phyloP scores from a whole-genome alignment of 345 rosid genomes.

The Lepidium sativum region DNA sequence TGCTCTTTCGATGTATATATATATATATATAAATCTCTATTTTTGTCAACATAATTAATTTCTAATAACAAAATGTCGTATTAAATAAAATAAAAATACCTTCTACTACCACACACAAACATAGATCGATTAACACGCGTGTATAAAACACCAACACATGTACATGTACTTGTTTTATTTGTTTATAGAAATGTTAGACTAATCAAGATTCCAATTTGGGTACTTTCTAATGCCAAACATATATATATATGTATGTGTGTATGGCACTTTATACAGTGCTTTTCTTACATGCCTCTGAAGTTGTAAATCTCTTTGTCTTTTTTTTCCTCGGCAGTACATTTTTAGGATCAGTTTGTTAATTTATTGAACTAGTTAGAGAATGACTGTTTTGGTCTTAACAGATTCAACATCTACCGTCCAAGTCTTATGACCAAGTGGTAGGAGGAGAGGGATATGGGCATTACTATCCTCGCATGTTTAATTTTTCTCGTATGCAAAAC shows the following conservation, averaged over 20 bases:
- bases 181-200: not conserved
- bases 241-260: not conserved
- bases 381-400: not conserved
- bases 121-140: not conserved
- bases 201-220: slow-evolving; percentile 7
- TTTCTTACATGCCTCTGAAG: not conserved
- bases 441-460: no score
- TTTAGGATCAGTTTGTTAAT: not conserved
- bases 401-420: no score
- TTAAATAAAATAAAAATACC: not conserved
- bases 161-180: not conserved
- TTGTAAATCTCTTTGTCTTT: not conserved
- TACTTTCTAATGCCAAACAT: slow-evolving; percentile 11
- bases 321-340: not conserved
- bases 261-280: not conserved
- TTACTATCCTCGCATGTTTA: no score
- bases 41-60: not conserved
- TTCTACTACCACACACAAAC: not conserved
- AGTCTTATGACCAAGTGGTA: no score
- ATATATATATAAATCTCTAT: not conserved
- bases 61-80: not conserved
- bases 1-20: slow-evolving; percentile 5
- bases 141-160: not conserved
- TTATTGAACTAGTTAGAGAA: not conserved
- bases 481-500: no score